Evolutionary conservation across 2,329 filamentous ascomycete genomes (phyloP), one percentile per base, ranked within the genome.

Genomic region (Pseudopithomyces maydicus): DNA sequence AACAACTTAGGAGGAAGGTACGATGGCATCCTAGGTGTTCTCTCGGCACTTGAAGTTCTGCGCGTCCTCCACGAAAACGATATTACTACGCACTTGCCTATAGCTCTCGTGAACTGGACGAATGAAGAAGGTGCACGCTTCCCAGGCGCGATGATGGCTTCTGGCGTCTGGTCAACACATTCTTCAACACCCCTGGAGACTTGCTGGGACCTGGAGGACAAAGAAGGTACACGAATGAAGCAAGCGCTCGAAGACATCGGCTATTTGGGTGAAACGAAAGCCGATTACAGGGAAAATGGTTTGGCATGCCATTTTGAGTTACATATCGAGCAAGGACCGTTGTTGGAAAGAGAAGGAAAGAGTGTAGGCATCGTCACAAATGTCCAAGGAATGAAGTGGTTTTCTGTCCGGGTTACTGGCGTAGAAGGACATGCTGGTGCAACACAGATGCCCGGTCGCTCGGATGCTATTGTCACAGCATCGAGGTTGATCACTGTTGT

Each of bases 121-220:
- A 90, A 90, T 68, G 90, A 93, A 77, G 91, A 94, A 77, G 90
- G 90, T 1, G 90, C 90, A 1, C 83, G 90, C 0, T 93, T 92
- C 61, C 89, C 90, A 0, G 85, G 86, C 33, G 88, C 85, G 20
- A 91, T 91, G 85, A 79, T 90, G 51, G 80, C 86, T 0, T 91
- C 89, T 0, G 90, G 88, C 1, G 90, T 92, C 8, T 93, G 90
- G 90, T 70, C 67, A 17, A 70, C 65, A 7, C 85, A 89, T 0
- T 88, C 81, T 20, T 79, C 79, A 8, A 67, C 68, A 0, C 53
- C 58, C 8, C 44, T 76, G 1, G 56, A 68, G 22, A 58, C 66
- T 3, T 74, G 72, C 29, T 70, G 72, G 57, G 58, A 56, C 3
- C 63, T 62, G 12, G 58, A 59, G 35, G 71, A 74, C 67, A 84